These are phyloP conservation scores for Eimeria praecox DNA, from an alignment of 169 alveolate genomes.

Conservation along the genomic window DNA sequence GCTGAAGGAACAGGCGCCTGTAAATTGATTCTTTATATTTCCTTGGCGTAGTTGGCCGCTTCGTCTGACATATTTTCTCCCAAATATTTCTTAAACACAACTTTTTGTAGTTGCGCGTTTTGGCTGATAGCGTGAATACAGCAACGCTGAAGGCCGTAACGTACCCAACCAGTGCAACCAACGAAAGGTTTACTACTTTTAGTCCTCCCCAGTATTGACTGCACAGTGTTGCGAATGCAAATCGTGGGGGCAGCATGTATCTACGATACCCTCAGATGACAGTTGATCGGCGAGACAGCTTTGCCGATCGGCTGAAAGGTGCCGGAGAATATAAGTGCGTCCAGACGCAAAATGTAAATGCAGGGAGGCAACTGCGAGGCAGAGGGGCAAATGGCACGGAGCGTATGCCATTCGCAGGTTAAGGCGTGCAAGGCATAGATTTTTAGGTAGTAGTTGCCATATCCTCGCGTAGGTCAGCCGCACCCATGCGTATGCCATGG, in stretches of 20 bases:
- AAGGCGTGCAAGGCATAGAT: neutral
- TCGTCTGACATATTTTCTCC: neutral
- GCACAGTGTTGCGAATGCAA: neutral
- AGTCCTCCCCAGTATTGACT: neutral
- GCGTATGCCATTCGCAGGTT: neutral
- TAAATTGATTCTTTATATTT: neutral
- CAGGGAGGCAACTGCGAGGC: neutral
- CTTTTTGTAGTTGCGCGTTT: neutral
- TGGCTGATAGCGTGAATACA: neutral
- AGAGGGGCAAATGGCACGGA: neutral
- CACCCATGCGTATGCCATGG: too few relatives aligned
- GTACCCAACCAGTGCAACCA: neutral
- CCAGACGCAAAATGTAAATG: neutral
- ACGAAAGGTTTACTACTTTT: neutral
- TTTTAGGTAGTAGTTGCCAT: neutral
- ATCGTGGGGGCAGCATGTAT: neutral
- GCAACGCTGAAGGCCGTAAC: neutral
- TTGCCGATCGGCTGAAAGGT: neutral
- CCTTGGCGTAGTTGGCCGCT: neutral
- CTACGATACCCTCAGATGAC: neutral
- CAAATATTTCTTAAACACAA: neutral
- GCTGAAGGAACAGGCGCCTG: conserved; percentile 47
- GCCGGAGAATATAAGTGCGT: neutral
- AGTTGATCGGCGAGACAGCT: neutral
- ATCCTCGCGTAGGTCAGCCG: neutral